Conservation (phyloP, 768 basidiomycete species). For the Lentinula lateritia region DNA sequence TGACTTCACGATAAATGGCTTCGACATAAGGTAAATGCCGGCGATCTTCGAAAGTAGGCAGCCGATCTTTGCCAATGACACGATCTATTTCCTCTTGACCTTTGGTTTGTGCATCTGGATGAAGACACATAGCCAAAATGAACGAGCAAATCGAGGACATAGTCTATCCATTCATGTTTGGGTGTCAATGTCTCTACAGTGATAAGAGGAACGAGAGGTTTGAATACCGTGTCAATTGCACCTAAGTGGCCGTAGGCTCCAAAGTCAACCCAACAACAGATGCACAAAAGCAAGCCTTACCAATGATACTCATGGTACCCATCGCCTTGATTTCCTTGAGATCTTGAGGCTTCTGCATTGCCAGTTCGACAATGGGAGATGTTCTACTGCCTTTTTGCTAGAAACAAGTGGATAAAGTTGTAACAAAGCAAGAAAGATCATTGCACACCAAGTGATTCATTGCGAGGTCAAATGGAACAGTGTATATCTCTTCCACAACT, state of each 20-base stretch:
- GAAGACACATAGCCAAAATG: not conserved
- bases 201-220: not conserved
- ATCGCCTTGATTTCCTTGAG: not conserved
- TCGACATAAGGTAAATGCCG: not conserved
- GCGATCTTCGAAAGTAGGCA: slow-evolving; percentile 1
- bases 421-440: not conserved
- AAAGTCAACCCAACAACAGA: not conserved
- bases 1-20: not conserved
- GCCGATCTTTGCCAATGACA: not conserved
- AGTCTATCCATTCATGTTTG: not conserved
- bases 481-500: not conserved
- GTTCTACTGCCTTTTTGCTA: not conserved
- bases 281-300: not conserved
- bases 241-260: not conserved
- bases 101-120: not conserved
- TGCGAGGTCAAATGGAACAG: not conserved
- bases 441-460: not conserved
- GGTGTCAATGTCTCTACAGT: too few species aligned
- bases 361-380: not conserved
- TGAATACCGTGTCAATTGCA: not conserved
- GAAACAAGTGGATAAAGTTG: too few species aligned
- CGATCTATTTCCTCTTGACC: not conserved
- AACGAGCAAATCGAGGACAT: not conserved
- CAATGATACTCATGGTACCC: not conserved
- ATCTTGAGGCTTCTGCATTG: not conserved